phyloP scores from a whole-genome alignment of 176 grass and related monocot genomes.

The Triticum aestivum region IWGSC_CS_RefSeq_v2.1 NC_057811.1:440362523-440363022 shows the following conservation, averaged over 20 bases:
- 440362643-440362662: neutral
- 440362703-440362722: constrained; percentile 31
- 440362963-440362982: constrained; percentile 10
- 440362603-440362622: neutral
- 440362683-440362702: neutral
- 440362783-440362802: constrained; percentile 23
- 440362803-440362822: constrained; percentile 68
- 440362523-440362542: no score
- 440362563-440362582: neutral
- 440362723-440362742: constrained; percentile 42
- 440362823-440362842: constrained; percentile 84
- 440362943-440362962: constrained; percentile 63
- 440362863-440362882: constrained; percentile 80
- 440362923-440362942: constrained; percentile 96
- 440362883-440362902: constrained; percentile 65
- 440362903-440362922: constrained; percentile 58
- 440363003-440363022: constrained; percentile 96
- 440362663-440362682: neutral
- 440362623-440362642: neutral
- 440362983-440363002: constrained; percentile 67
- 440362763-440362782: constrained; percentile 44
- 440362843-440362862: constrained; percentile 75
- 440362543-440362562: no score
- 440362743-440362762: constrained; percentile 9
- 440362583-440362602: neutral